Conservation (phyloP, 345 rosid genomes). For the Lumnitzera racemosa region DNA sequence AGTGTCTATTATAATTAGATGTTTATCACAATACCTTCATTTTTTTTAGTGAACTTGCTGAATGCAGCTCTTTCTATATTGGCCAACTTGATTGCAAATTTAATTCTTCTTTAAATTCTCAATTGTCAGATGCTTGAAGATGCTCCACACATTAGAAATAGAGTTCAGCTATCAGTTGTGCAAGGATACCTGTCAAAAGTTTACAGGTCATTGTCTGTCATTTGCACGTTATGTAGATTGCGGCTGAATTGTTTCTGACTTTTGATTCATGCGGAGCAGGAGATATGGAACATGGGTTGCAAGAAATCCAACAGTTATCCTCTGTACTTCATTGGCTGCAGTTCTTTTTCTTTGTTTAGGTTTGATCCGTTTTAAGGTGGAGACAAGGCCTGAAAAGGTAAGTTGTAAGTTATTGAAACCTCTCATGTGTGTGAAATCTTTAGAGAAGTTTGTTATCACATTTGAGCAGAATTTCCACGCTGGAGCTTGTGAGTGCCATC, state of each 20-base stretch:
- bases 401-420: constrained; percentile 23
- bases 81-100: constrained; percentile 7
- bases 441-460: constrained; percentile 1
- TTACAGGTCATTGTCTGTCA: constrained; percentile 50
- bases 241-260: constrained; percentile 7
- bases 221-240: constrained; percentile 6
- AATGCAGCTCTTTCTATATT: neutral
- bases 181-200: constrained; percentile 85
- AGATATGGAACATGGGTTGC: constrained; percentile 92
- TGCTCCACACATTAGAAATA: constrained; percentile 53
- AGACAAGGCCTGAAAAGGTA: constrained; percentile 98
- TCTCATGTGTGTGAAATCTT: constrained; percentile 3
- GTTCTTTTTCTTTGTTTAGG: constrained; percentile 87
- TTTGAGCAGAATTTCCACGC: too few species aligned
- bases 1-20: too few species aligned
- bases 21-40: too few species aligned
- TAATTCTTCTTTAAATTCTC: constrained; percentile 4
- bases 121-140: constrained; percentile 53
- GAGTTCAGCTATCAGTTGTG: constrained; percentile 67
- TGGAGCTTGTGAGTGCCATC: neutral
- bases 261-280: constrained; percentile 28
- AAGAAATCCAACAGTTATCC: constrained; percentile 63
- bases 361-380: constrained; percentile 83
- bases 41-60: too few species aligned
- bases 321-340: constrained; percentile 52